Base-by-base conservation (phyloP, 371 early-diverging fungal species). In the Mucor saturninus region DNA sequence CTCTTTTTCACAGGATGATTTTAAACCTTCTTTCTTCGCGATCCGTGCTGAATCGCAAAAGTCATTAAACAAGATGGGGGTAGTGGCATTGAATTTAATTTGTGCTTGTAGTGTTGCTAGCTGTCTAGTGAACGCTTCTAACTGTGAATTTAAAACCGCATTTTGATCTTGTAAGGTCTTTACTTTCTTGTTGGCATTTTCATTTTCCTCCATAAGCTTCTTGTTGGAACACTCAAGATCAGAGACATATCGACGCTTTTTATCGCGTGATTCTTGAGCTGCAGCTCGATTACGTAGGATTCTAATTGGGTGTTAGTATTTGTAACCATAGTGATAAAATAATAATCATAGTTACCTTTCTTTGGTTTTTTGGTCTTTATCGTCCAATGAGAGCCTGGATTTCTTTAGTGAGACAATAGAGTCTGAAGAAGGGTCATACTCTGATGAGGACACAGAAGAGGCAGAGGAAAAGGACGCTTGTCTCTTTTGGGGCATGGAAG, bases 261-360 rank as follows among this genome's bases (percentile, higher is more conserved):
- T 93, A 74, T 95, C 94, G 40, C 95, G 88, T 43, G 92, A 93
- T 48, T 90, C 85, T 76, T 94, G 94, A 29, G 95, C 95, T 11
- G 95, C 95, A 26, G 91, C 89, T n/a, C 95, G 86, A 78, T 95
- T 95, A 45, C 94, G 87, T 62, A 95, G 69, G n/a, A 92, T 88
- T 68, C 93, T 69, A 43, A 13, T 54, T 35, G 8, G 6, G 9
- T 26, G 39, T 54, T 30, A 38, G 29, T 21, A 21, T 54, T 31
- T 15, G n/a, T 45, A 48, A 4, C 11, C 31, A 14, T 21, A n/a
- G 26, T 26, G 21, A 46, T 21, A n/a, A 21, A 29, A 13, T 31
- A 26, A 4, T 30, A 29, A 11, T 30, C 21, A 4, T 50, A 39
- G 13, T 38, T 59, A 59, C 59, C 53, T 74, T 72, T 81, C 82